These are phyloP conservation scores for Aschersonia sp. DNA, from an alignment of 2,329 filamentous ascomycete genomes.

Conservation along the genomic window DNA sequence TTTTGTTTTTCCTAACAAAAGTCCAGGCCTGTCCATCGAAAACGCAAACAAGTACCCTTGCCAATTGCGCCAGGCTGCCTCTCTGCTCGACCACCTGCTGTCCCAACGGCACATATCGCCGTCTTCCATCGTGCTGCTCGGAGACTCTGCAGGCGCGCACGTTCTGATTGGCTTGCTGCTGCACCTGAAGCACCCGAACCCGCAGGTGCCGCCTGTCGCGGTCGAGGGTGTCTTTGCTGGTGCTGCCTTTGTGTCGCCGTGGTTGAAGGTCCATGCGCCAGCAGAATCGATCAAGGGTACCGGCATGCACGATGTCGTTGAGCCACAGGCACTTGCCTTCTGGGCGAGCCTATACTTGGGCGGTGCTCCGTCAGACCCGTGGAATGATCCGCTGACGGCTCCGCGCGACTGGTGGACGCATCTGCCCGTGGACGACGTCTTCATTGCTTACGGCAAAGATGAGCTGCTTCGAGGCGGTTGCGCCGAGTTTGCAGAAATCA, in stretches of 20 bases:
- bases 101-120: not conserved
- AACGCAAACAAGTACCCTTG: slow-evolving; percentile 2
- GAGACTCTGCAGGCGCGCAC: slow-evolving; percentile 4
- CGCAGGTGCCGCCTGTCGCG: not conserved
- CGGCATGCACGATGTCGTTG: slow-evolving; percentile 1
- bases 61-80: slow-evolving; percentile 2
- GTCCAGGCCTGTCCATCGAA: not conserved
- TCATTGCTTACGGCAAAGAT: slow-evolving; percentile 1
- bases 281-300: not conserved
- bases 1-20: not conserved
- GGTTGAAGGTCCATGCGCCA: slow-evolving; percentile 1
- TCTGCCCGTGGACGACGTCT: slow-evolving; percentile 1
- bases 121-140: slow-evolving; percentile 2
- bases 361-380: slow-evolving; percentile 1
- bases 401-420: slow-evolving; percentile 2
- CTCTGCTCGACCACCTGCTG: slow-evolving; percentile 1
- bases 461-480: slow-evolving; percentile 2
- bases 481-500: not conserved
- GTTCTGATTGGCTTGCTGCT: slow-evolving; percentile 1
- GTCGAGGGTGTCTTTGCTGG: slow-evolving; percentile 1
- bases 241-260: slow-evolving; percentile 2
- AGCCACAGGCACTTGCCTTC: not conserved
- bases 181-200: slow-evolving; percentile 2
- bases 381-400: slow-evolving; percentile 4
- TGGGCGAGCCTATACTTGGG: slow-evolving; percentile 1